Evolutionary conservation across 495 filamentous ascomycete genomes (phyloP), one percentile per base, ranked within the genome.

Genomic region (Penicillium maclennaniae): DNA sequence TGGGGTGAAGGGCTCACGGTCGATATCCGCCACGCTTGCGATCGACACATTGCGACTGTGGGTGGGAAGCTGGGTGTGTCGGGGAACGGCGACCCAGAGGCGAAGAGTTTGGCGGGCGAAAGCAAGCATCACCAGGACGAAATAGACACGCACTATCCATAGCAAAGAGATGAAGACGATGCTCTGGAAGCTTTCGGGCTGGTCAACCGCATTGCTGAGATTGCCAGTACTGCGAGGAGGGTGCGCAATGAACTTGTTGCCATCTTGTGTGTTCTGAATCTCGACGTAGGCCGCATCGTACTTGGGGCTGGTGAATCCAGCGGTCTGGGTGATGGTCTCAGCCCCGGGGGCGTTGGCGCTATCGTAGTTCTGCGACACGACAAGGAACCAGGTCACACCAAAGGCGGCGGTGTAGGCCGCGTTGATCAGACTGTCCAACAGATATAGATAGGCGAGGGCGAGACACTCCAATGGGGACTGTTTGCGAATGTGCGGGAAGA

Each of bases 301-400:
- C 49, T 82, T 76, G 25, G 87, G 82, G 55, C 56, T 77, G 16
- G 85, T 87, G 64, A 89, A 87, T 26, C 87, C 85, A n/a, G 87
- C 78, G 6, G 79, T 84, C 46, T 83, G 74, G 17, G 76, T 77
- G 45, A 89, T 87, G 2, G 79, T 85, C 19, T 69, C 66, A 43
- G 69, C 65, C 3, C 76, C 77, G 6, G 72, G 67, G 53, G 39
- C 70, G 17, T 68, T 64, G 31, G 67, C 65, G 58, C 71, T 71
- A 42, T 76, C 73, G 52, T 77, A 72, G 57, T 82, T 71, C 43
- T 81, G 76, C 20, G 83, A 81, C 40, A 86, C 72, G 12, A 87
- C 80, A 9, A 90, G 67, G 71, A 92, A 95, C 91, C 91, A 96
- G 12, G 81, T 83, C 36, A 91, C 69, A 27, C 84, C 88, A 63